Evolutionary conservation across 2,329 filamentous ascomycete species (phyloP), one percentile per base, ranked within the genome.

Genomic region (Cytospora piceicola): DNA sequence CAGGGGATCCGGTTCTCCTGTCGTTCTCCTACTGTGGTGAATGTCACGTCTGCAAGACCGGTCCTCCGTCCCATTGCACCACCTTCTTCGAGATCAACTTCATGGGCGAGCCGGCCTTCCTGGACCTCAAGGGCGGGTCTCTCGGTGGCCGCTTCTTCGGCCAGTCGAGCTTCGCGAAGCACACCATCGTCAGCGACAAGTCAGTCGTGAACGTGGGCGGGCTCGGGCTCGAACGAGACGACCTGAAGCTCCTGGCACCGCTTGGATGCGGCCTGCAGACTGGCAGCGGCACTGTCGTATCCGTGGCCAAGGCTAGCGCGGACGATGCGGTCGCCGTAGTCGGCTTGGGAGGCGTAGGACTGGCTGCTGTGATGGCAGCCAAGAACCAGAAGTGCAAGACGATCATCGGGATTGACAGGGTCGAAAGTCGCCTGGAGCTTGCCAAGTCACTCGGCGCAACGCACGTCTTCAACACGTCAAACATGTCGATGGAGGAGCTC

Each of bases 71-170:
- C 0, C 80, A 85, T 71, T 87, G 84, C 74, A 69, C 73, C 57
- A 70, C 75, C n/a, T 85, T 82, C 71, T 78, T 78, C 59, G 72
- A 76, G 5, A 76, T 80, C 68, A 86, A 86, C 71, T 86, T 85
- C 72, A 83, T 83, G 56, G 61, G 65, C 71, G 81, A 81, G 1
- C 80, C 83, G 65, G 79, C 76, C 1, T 81, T 79, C 56, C 82
- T 81, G 66, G 75, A 80, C 1, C 59, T 65, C 74, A 69, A 65
- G 70, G 75, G 53, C 74, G 8, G 71, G 69, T 5, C 68, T 79
- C 42, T 74, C 1, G 71, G 71, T 12, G 73, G 74, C 17, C 73
- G 75, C 39, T 77, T 76, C 68, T 77, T 77, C 46, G 75, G 75
- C 1, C 75, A 77, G 62, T 77, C 75, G 0, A 76, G 74, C 6